Base-by-base conservation (phyloP, 129 eudicot genomes). In the Ambrosia trifida region DNA sequence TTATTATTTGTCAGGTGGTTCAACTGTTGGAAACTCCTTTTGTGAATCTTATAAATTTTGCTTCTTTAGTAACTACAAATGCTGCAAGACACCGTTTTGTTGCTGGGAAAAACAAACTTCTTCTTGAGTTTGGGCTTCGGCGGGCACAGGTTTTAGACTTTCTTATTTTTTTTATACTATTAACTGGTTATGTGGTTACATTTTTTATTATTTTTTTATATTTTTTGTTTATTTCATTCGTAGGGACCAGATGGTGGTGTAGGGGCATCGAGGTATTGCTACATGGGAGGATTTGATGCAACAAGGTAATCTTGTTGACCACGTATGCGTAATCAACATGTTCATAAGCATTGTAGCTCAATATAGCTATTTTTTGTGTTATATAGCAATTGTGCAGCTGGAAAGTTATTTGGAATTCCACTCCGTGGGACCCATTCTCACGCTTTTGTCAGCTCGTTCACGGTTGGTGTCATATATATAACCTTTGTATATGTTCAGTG, bases 191-290 rank as follows among this genome's bases (percentile, higher is more conserved):
- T n/a, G n/a, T n/a, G 61, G 11, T 56, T 65, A 43, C 16, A 2
- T 10, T 18, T 18, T 52, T 36, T 6, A 3, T 69, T 36, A 78
- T 44, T 13, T 64, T n/a, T n/a, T n/a, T n/a, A n/a, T n/a, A n/a
- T n/a, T n/a, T n/a, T n/a, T 38, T 78, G 41, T 24, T 61, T 61
- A 40, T 74, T 59, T 70, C 59, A 61, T 57, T 12, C 66, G 3
- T 70, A 88, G 96, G 97, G 97, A 63, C 97, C 97, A 68, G 97
- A 91, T 85, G 98, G 98, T 79, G 98, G 96, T 68, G 90, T 93
- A 71, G 80, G 92, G 61, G 98, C 98, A 80, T 93, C 98, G 40
- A 87, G 84, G 76, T 93, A 93, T 78, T 87, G 98, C 87, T 93
- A 89, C 73, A 82, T 93, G 86, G 98, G 98, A 79, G 98, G 98